Conservation (phyloP, 2,329 filamentous ascomycete genomes). For the Aspergillus pseudoviridinutans region DNA sequence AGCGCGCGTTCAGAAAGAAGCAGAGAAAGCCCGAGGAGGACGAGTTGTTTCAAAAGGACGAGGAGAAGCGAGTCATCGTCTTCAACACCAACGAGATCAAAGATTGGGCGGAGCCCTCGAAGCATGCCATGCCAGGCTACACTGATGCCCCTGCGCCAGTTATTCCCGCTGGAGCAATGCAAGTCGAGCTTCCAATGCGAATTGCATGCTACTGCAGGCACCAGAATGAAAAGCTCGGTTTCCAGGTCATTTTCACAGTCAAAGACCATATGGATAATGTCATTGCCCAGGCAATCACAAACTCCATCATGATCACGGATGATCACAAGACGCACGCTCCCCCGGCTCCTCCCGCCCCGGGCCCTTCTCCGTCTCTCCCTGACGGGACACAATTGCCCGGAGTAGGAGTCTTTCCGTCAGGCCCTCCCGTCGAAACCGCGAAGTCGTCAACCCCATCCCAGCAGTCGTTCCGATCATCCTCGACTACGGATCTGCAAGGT, state of each 20-base stretch:
- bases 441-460: constrained; percentile 30
- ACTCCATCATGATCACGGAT: constrained; percentile 94
- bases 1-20: constrained; percentile 88
- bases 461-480: constrained; percentile 53
- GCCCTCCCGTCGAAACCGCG: constrained; percentile 25
- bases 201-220: constrained; percentile 97
- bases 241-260: constrained; percentile 89
- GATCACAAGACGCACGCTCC: constrained; percentile 83
- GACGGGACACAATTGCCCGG: constrained; percentile 41
- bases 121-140: constrained; percentile 49
- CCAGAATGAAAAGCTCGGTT: constrained; percentile 88
- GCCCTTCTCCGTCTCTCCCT: constrained; percentile 32
- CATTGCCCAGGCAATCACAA: constrained; percentile 78
- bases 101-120: constrained; percentile 67
- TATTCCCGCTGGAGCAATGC: constrained; percentile 58
- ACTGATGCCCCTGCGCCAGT: constrained; percentile 26
- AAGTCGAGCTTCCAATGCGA: constrained; percentile 84
- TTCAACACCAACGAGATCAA: constrained; percentile 88
- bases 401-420: constrained; percentile 41
- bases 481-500: constrained; percentile 60
- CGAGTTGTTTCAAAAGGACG: constrained; percentile 76
- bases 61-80: constrained; percentile 77
- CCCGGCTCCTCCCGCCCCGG: constrained; percentile 31
- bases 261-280: constrained; percentile 74
- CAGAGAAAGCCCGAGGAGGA: constrained; percentile 90